Conservation (phyloP, 2,329 filamentous ascomycete species). For the Fusarium verticillioides region DNA sequence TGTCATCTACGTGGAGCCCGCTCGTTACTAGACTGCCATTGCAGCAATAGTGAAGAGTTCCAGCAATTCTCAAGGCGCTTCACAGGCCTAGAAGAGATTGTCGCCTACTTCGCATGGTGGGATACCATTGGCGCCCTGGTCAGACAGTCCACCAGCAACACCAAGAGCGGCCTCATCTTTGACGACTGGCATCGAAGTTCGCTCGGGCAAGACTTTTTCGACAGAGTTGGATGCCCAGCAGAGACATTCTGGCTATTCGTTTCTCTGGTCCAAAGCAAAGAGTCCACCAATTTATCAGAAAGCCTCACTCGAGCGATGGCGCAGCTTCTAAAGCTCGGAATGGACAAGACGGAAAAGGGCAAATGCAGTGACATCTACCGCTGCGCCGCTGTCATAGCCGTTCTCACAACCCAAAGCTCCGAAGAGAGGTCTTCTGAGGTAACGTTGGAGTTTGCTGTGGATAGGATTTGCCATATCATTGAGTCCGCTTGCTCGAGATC, state of each 20-base stretch:
- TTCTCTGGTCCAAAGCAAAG: constrained; percentile 44
- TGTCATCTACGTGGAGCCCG: constrained; percentile 54
- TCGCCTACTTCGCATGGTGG: constrained; percentile 55
- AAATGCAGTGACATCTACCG: constrained; percentile 48
- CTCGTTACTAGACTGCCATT: constrained; percentile 55
- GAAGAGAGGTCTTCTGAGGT: background rate
- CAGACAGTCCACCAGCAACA: constrained; percentile 6
- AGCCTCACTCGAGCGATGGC: constrained; percentile 43
- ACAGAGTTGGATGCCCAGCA: constrained; percentile 51
- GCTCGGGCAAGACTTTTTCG: constrained; percentile 49
- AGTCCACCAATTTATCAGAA: background rate
- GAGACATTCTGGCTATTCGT: constrained; percentile 53
- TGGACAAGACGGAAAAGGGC: constrained; percentile 34
- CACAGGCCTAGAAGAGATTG: constrained; percentile 51
- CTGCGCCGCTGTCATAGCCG: constrained; percentile 51
- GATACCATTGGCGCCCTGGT: constrained; percentile 50
- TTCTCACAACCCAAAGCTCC: constrained; percentile 25
- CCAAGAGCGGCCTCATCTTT: constrained; percentile 46
- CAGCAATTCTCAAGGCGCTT: constrained; percentile 48
- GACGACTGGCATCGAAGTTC: constrained; percentile 55
- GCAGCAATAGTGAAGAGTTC: constrained; percentile 48
- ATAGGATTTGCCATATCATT: constrained; percentile 50
- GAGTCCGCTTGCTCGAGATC: constrained; percentile 47
- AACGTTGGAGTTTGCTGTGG: constrained; percentile 47
- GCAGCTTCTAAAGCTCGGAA: constrained; percentile 37